phyloP scores from a whole-genome alignment of 768 basidiomycete genomes.

The Leccinum rimulosum region DNA sequence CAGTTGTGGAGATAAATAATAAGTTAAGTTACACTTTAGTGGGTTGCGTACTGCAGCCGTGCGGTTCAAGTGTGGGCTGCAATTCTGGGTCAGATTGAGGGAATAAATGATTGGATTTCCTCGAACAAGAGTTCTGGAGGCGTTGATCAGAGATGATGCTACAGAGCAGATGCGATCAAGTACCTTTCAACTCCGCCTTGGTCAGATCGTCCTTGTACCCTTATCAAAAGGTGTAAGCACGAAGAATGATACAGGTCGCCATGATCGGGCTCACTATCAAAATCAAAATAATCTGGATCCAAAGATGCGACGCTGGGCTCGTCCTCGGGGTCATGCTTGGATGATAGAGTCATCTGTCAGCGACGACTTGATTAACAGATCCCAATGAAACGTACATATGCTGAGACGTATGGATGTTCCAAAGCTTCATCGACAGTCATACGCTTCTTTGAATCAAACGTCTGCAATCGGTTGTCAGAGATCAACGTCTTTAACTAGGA shows the following conservation, averaged over 20 bases:
- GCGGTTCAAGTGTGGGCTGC: not conserved
- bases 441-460: slow-evolving; percentile 87
- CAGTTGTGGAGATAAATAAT: not conserved
- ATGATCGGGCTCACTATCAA: slow-evolving; percentile 59
- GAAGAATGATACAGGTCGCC: not conserved
- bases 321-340: slow-evolving; percentile 82
- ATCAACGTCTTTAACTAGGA: slow-evolving; percentile 28
- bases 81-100: slow-evolving; percentile 46
- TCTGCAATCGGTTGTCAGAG: slow-evolving; percentile 37
- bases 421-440: slow-evolving; percentile 81
- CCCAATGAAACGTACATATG: slow-evolving; percentile 52
- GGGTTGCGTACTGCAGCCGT: not conserved
- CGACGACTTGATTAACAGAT: not conserved
- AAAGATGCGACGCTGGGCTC: slow-evolving; percentile 82
- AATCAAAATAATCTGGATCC: slow-evolving; percentile 85
- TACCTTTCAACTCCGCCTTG: slow-evolving; percentile 69
- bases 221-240: slow-evolving; percentile 24
- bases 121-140: slow-evolving; percentile 66
- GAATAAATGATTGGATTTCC: slow-evolving; percentile 76
- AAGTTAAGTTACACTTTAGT: not conserved
- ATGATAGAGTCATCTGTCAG: slow-evolving; percentile 6
- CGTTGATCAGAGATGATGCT: slow-evolving; percentile 7
- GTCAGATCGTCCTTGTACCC: slow-evolving; percentile 74
- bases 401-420: slow-evolving; percentile 75
- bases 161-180: not conserved